Conservation (phyloP, 2,329 filamentous ascomycete genomes). For the Metarhizium album region DNA sequence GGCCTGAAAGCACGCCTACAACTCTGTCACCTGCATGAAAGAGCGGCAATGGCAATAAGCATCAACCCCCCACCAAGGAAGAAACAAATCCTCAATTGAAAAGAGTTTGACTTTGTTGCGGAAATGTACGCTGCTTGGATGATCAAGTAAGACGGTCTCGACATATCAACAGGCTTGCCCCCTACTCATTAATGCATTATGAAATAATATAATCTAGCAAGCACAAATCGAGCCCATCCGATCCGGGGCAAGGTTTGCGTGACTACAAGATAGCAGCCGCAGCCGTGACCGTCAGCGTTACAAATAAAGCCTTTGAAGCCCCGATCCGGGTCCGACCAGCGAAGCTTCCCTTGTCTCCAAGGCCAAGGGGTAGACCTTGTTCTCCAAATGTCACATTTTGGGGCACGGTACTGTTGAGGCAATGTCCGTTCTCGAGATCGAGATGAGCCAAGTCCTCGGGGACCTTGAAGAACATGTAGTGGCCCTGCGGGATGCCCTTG, state of each 20-base stretch:
- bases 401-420: conserved; percentile 50
- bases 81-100: no score
- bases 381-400: conserved; percentile 64
- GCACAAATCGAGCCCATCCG: no score
- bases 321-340: conserved; percentile 12
- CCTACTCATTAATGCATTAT: no score
- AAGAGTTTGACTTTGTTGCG: no score
- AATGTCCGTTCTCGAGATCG: conserved; percentile 58
- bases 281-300: conserved; percentile 12
- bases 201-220: neutral
- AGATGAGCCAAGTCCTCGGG: conserved; percentile 57
- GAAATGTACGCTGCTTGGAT: no score
- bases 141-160: no score
- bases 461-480: conserved; percentile 71
- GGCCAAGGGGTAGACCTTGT: conserved; percentile 45
- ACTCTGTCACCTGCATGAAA: neutral
- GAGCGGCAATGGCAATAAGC: neutral
- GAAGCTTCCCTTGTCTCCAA: conserved; percentile 23
- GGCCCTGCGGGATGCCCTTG: conserved; percentile 50
- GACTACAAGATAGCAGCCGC: conserved; percentile 9
- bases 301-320: conserved; percentile 12
- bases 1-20: no score
- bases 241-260: no score
- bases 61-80: no score
- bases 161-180: no score